Percentiles rank a stretch among this genome's conserved stretches.
Evolutionary conservation across 164 flowering plant species (phyloP).

Genomic region (Tinospora cordifolia): DNA sequence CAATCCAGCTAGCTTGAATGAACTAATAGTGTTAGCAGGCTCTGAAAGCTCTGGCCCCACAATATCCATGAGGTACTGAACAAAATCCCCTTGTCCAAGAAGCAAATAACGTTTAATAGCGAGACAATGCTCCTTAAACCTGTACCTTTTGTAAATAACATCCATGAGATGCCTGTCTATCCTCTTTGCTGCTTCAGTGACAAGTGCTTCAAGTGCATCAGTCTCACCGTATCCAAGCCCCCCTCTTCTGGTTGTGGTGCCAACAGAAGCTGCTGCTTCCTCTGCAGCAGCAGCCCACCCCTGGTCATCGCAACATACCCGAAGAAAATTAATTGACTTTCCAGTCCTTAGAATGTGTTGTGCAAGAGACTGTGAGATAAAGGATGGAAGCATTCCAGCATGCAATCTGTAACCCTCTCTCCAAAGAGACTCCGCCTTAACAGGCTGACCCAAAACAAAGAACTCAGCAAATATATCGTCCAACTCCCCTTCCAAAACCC

Average conservation of each 20-base stretch:
- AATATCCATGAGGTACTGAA: conserved; percentile 96
- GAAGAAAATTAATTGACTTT: conserved; percentile 90
- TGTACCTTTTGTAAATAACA: conserved; percentile 68
- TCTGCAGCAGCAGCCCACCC: conserved; percentile 93
- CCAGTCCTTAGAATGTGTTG: conserved; percentile 87
- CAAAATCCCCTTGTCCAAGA: conserved; percentile 99
- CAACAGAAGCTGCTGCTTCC: conserved; percentile 84
- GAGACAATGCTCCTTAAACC: conserved; percentile 91
- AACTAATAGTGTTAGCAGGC: conserved; percentile 91
- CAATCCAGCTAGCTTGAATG: conserved; percentile 84
- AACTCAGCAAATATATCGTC: conserved; percentile 89
- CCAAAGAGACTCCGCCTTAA: conserved; percentile 97
- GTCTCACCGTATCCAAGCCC: conserved; percentile 96
- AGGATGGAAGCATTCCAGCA: conserved; percentile 83
- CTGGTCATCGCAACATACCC: conserved; percentile 95
- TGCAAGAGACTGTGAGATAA: conserved; percentile 79
- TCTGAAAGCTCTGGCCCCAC: conserved; percentile 90
- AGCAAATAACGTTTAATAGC: conserved; percentile 93
- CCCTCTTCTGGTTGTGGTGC: conserved; percentile 78
- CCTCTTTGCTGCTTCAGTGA: conserved; percentile 85
- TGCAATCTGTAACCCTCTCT: conserved; percentile 84
- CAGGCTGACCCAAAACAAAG: conserved; percentile 79
- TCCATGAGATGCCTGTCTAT: conserved; percentile 89
- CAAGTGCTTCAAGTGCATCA: conserved; percentile 86
- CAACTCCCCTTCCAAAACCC: conserved; percentile 98